A percentile compares a stretch with the other conserved stretches of the same genome.
Conservation (phyloP, 495 filamentous ascomycete genomes). For the Apiosordaria backusii region DNA sequence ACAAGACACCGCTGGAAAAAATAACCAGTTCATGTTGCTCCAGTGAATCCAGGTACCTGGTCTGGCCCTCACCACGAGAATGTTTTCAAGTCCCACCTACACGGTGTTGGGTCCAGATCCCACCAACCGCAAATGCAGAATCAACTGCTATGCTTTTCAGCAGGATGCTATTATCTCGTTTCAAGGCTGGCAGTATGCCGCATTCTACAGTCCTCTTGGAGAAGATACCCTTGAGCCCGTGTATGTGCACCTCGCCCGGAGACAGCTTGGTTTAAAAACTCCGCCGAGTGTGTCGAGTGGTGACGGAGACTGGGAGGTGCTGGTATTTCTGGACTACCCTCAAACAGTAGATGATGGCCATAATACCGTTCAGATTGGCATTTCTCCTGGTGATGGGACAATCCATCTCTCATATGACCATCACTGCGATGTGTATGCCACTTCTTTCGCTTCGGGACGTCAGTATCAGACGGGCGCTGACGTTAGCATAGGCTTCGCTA, state of each 20-base stretch:
- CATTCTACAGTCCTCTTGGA: conserved; percentile 39
- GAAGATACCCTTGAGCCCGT: conserved; percentile 30
- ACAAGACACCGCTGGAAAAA: too few relatives aligned
- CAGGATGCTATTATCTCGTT: conserved; percentile 40
- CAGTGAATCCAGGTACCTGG: background rate
- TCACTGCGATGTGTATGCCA: conserved; percentile 39
- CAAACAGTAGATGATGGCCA: conserved; percentile 49
- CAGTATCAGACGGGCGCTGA: conserved; percentile 12
- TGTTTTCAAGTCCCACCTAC: conserved; percentile 28
- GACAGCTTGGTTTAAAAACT: conserved; percentile 28
- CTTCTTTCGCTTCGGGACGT: background rate
- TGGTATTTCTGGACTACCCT: conserved; percentile 45
- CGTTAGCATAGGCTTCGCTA: conserved; percentile 34
- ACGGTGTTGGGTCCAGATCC: conserved; percentile 37
- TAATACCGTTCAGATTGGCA: conserved; percentile 49
- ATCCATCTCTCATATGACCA: conserved; percentile 49
- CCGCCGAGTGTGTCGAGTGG: too few relatives aligned
- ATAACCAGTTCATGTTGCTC: conserved; percentile 8
- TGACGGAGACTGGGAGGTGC: conserved; percentile 39
- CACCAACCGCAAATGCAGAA: conserved; percentile 33
- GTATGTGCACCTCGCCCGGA: conserved; percentile 43
- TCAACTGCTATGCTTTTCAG: conserved; percentile 46
- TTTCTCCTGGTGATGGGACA: conserved; percentile 45
- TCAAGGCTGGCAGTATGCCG: conserved; percentile 45
- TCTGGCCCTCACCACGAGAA: conserved; percentile 2